phyloP scores from a whole-genome alignment of 306 rosid genomes.

The Hylodesmum podocarpum region DNA sequence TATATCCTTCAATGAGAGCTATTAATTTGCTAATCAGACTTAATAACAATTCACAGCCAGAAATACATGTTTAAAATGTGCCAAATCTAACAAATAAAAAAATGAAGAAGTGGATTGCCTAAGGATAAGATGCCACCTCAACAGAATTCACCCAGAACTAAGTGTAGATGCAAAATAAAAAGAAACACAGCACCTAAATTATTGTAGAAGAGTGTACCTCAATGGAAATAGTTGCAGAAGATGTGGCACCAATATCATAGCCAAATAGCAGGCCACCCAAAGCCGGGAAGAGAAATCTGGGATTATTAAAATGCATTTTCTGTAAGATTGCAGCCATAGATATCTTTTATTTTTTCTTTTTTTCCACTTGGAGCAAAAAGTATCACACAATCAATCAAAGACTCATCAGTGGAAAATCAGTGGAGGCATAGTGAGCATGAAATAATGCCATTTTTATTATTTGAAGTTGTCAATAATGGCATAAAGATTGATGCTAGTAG shows the following conservation, averaged over 20 bases:
- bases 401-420: constrained; percentile 4
- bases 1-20: neutral
- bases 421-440: constrained; percentile 13
- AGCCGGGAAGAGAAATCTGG: constrained; percentile 95
- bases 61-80: neutral
- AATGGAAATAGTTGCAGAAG: constrained; percentile 77
- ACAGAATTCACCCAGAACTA: neutral
- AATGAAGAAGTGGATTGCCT: neutral
- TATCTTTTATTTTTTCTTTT: neutral
- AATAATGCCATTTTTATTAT: constrained; percentile 3
- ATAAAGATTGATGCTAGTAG: neutral
- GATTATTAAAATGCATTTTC: constrained; percentile 29
- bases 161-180: neutral
- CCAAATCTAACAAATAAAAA: neutral
- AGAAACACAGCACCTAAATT: neutral
- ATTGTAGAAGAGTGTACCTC: constrained; percentile 49
- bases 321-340: neutral
- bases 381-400: constrained; percentile 2
- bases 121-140: neutral
- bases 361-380: neutral
- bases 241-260: constrained; percentile 93
- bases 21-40: neutral
- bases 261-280: constrained; percentile 91
- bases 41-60: neutral
- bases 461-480: neutral